A percentile compares a stretch with the other conserved stretches of the same genome.
Evolutionary conservation across 345 rosid genomes (phyloP).

Genomic region (Lenwebbia sp.): DNA sequence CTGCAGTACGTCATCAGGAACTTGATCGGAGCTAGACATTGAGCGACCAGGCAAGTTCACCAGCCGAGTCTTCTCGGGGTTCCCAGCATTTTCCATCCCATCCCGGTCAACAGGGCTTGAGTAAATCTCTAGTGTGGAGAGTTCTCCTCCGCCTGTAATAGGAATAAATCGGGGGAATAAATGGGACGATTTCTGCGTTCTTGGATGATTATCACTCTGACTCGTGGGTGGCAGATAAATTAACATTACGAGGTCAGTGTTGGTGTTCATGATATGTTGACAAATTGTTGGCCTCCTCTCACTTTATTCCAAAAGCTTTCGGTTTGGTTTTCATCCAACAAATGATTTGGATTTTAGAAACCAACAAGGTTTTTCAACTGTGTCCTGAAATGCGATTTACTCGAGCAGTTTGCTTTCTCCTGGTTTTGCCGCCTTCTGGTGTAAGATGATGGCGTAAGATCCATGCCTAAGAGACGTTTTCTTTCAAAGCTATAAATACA

Average conservation of each 20-base stretch:
- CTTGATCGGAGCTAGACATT: conserved; percentile 8
- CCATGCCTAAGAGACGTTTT: background rate
- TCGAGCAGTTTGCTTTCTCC: background rate
- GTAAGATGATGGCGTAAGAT: background rate
- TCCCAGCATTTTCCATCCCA: background rate
- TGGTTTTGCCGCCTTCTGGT: background rate
- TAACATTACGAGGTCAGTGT: background rate
- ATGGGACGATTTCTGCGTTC: background rate
- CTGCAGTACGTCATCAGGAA: conserved; percentile 40
- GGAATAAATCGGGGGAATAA: background rate
- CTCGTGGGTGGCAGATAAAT: background rate
- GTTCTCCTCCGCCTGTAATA: background rate
- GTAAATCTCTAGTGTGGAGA: background rate
- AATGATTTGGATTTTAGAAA: background rate
- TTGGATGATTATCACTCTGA: background rate
- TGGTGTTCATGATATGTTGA: background rate
- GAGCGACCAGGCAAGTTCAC: background rate
- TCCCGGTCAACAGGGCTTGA: background rate
- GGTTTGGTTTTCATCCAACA: background rate
- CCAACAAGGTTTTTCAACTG: background rate
- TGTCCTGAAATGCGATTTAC: background rate
- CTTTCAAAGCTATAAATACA: background rate
- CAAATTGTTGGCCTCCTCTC: background rate
- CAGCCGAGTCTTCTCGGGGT: background rate
- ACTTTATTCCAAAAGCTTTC: background rate